These are phyloP conservation scores for Xylaria sp. DNA, from an alignment of 2,329 filamentous ascomycete genomes.

Conservation along the genomic window DNA sequence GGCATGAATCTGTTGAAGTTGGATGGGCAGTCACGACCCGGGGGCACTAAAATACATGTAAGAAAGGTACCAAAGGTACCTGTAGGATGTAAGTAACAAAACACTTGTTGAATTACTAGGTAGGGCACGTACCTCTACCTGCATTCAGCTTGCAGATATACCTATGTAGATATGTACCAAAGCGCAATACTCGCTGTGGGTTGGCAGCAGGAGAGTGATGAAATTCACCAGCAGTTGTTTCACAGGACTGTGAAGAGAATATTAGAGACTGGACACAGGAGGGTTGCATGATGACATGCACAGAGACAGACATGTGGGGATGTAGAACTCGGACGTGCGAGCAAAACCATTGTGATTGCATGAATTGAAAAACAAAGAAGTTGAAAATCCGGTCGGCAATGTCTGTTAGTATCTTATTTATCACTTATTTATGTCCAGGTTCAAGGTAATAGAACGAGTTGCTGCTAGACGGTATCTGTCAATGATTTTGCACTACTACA, in stretches of 20 bases:
- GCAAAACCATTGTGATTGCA: not conserved
- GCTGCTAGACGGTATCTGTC: too few species aligned
- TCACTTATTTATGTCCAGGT: too few species aligned
- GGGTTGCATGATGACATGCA: too few species aligned
- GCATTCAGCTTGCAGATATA: not conserved
- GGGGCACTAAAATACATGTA: not conserved
- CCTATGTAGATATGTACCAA: not conserved
- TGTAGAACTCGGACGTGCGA: not conserved
- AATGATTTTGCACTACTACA: not conserved
- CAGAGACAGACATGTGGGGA: not conserved
- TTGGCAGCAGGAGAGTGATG: not conserved
- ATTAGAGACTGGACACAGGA: not conserved
- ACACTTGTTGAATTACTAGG: not conserved
- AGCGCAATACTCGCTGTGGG: not conserved
- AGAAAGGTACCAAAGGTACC: too few species aligned
- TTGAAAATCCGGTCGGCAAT: too few species aligned
- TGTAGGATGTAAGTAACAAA: too few species aligned
- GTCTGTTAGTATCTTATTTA: too few species aligned
- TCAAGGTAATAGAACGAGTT: too few species aligned
- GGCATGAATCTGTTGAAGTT: not conserved
- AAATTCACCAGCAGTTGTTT: not conserved
- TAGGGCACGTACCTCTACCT: not conserved
- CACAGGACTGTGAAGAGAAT: not conserved
- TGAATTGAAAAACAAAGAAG: not conserved
- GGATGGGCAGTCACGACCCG: conserved; percentile 11